phyloP scores from a whole-genome alignment of 2,329 filamentous ascomycete species.

The Fusarium sp. region DNA sequence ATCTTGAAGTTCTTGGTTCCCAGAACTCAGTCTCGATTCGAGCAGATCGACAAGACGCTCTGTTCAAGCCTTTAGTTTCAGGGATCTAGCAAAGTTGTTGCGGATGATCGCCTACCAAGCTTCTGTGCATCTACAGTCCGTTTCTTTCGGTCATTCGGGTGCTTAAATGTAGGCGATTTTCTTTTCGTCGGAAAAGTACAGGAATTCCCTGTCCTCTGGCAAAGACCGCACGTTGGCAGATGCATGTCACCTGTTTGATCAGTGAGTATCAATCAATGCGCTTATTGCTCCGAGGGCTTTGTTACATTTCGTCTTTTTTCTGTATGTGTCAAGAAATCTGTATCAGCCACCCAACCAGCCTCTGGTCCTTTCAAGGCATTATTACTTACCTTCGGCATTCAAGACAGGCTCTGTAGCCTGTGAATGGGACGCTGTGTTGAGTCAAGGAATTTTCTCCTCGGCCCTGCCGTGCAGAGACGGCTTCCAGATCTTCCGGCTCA shows the following conservation, averaged over 20 bases:
- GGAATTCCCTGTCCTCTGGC: neutral
- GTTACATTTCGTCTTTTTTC: neutral
- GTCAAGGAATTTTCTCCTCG: neutral
- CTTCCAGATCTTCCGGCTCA: no score
- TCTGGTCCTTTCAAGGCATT: neutral
- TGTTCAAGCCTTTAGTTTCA: neutral
- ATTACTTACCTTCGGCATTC: neutral
- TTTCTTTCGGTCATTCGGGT: neutral
- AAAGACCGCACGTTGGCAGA: neutral
- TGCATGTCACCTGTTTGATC: neutral
- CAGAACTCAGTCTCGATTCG: neutral
- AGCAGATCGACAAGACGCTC: neutral
- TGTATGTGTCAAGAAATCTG: neutral
- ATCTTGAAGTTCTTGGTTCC: neutral
- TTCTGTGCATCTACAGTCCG: neutral
- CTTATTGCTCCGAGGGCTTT: rapidly evolving
- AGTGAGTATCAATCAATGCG: neutral
- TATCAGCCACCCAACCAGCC: neutral
- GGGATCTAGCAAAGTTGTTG: neutral
- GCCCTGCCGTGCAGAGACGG: no score
- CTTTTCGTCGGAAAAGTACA: neutral
- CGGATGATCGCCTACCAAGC: neutral
- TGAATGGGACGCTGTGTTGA: neutral
- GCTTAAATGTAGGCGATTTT: neutral
- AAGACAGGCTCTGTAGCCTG: neutral